Conservation (phyloP, 495 filamentous ascomycete genomes). For the Xylaria flabelliformis region DNA sequence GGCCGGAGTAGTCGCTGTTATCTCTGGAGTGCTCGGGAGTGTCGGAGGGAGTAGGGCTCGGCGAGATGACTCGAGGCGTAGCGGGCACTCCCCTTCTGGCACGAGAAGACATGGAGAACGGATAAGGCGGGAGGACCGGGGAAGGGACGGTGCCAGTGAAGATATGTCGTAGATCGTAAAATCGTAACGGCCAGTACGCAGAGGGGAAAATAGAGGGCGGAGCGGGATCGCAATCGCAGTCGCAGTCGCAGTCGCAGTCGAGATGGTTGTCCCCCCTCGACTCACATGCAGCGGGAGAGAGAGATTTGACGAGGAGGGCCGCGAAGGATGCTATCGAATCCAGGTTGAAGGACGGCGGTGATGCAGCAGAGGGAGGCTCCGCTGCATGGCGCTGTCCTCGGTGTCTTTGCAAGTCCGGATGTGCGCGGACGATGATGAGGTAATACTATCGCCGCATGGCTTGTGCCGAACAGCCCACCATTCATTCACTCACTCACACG, state of each 20-base stretch:
- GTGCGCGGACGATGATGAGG: slow-evolving; percentile 11
- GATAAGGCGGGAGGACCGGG: slow-evolving; percentile 55
- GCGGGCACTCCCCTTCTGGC: slow-evolving; percentile 58
- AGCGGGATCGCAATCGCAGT: slow-evolving; percentile 4
- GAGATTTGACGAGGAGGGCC: slow-evolving; percentile 29
- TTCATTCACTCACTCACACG: too few relatives aligned
- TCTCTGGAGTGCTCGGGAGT: slow-evolving; percentile 50
- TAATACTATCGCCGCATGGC: slow-evolving; percentile 3
- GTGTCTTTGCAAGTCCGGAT: slow-evolving; percentile 11
- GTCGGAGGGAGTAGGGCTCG: slow-evolving; percentile 70
- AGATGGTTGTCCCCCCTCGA: slow-evolving; percentile 58
- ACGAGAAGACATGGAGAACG: slow-evolving; percentile 49
- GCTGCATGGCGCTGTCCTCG: slow-evolving; percentile 41
- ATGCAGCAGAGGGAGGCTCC: slow-evolving; percentile 44
- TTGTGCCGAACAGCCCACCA: slow-evolving; percentile 1
- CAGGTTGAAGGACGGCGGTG: slow-evolving; percentile 47
- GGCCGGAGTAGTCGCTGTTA: slow-evolving; percentile 63
- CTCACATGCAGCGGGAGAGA: slow-evolving; percentile 40
- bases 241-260: slow-evolving; percentile 5
- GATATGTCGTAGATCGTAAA: slow-evolving; percentile 53
- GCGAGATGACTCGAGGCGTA: slow-evolving; percentile 74
- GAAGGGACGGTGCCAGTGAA: slow-evolving; percentile 58
- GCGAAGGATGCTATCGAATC: slow-evolving; percentile 49
- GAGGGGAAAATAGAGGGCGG: not conserved
- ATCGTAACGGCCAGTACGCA: slow-evolving; percentile 50